phyloP scores from a whole-genome alignment of 2,329 filamentous ascomycete genomes.

The Graphilbum ipis-grandicollis region DNA sequence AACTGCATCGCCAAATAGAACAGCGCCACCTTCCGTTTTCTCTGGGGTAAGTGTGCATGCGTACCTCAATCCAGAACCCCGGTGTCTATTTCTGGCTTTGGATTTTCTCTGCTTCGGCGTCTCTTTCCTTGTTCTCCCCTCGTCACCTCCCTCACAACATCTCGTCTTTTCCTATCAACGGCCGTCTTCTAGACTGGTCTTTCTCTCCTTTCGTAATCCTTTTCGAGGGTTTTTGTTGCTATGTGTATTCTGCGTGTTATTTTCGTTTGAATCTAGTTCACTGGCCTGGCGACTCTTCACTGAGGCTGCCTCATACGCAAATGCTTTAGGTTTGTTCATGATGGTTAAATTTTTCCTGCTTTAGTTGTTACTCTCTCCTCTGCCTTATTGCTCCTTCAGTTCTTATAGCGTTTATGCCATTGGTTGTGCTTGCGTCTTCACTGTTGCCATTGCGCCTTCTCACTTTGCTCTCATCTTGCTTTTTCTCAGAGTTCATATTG shows the following conservation, averaged over 20 bases:
- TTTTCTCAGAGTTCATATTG: too few species aligned
- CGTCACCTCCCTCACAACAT: not conserved
- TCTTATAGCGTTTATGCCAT: too few species aligned
- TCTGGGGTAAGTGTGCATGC: not conserved
- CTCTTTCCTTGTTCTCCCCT: not conserved
- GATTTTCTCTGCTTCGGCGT: not conserved
- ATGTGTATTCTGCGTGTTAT: not conserved
- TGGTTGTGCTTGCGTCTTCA: too few species aligned
- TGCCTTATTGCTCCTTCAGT: too few species aligned
- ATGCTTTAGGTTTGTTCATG: not conserved
- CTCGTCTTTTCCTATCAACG: too few species aligned
- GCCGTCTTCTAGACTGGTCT: too few species aligned
- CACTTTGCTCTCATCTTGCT: too few species aligned
- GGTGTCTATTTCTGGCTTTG: not conserved
- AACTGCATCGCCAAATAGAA: not conserved
- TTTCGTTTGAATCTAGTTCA: not conserved
- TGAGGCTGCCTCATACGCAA: conserved; percentile 2
- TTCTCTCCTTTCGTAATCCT: not conserved
- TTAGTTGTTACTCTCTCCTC: not conserved
- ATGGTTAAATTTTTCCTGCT: not conserved
- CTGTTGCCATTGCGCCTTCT: too few species aligned
- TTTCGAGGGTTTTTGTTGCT: not conserved
- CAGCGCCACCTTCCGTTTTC: conserved; percentile 1
- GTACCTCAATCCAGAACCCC: too few species aligned
- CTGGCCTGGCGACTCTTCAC: conserved; percentile 3